Percentiles rank a stretch among this genome's conserved stretches.
Conservation (phyloP, 2,329 filamentous ascomycete genomes). For the Monilinia laxa region DNA sequence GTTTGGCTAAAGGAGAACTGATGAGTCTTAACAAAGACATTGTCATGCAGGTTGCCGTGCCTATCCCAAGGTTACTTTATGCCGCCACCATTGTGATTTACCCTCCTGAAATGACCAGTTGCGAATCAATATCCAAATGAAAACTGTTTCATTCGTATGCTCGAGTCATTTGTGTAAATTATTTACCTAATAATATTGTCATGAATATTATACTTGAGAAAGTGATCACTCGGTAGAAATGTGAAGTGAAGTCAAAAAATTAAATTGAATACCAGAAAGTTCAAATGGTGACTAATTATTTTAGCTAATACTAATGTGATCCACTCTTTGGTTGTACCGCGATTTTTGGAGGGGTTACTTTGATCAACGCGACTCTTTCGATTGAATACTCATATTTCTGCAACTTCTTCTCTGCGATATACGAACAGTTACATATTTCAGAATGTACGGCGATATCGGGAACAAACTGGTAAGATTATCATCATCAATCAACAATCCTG, state of each 20-base stretch:
- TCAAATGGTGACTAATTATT: conserved; percentile 1
- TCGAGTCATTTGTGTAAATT: not conserved
- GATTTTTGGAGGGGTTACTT: conserved; percentile 14
- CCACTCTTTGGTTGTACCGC: conserved; percentile 9
- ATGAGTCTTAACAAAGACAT: conserved; percentile 23
- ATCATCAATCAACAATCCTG: not conserved
- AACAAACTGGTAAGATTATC: conserved; percentile 59
- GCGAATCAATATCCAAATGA: not conserved
- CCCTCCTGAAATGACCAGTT: not conserved
- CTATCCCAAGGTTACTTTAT: not conserved
- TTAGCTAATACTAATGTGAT: not conserved
- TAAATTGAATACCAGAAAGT: not conserved
- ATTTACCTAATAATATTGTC: not conserved
- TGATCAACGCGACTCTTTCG: not conserved
- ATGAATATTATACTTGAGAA: not conserved
- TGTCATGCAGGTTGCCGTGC: conserved; percentile 28
- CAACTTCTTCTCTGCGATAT: not conserved
- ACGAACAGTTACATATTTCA: not conserved
- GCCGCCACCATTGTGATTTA: conserved; percentile 2
- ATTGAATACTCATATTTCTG: not conserved
- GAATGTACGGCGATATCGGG: conserved; percentile 70
- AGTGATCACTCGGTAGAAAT: not conserved
- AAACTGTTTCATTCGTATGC: not conserved
- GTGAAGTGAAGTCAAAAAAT: not conserved
- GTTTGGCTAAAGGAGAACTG: not conserved